These are phyloP conservation scores for Cornus kousa DNA, from an alignment of 148 eudicot genomes.

Conservation along the genomic window DNA sequence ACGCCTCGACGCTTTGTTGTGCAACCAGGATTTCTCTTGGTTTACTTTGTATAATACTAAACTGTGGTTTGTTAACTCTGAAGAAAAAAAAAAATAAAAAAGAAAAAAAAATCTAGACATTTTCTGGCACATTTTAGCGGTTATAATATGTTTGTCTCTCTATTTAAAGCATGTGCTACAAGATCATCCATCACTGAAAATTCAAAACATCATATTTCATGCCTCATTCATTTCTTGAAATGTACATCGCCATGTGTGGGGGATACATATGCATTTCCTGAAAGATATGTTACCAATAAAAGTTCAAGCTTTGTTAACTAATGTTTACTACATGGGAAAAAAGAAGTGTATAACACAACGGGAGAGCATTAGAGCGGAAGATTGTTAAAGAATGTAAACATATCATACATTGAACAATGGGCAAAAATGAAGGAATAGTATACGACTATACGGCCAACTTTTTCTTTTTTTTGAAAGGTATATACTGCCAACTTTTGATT, in stretches of 20 bases:
- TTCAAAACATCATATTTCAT: neutral
- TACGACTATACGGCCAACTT: too few species aligned
- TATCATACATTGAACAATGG: neutral
- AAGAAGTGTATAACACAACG: neutral
- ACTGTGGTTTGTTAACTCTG: neutral
- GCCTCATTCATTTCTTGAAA: neutral
- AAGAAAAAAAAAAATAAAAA: too few species aligned
- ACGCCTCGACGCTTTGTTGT: neutral
- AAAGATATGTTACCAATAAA: neutral
- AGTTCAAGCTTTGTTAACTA: too few species aligned
- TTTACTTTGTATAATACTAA: neutral
- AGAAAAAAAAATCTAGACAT: too few species aligned
- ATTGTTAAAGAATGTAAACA: neutral
- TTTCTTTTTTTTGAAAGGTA: too few species aligned
- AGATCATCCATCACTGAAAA: neutral
- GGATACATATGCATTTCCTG: neutral
- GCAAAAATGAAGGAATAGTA: neutral
- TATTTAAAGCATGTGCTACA: neutral
- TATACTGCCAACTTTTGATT: too few species aligned
- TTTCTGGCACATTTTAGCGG: neutral
- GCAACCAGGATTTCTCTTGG: neutral
- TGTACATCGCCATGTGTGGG: too few species aligned
- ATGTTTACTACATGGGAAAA: neutral
- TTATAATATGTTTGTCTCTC: neutral
- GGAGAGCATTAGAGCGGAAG: neutral